phyloP scores from a whole-genome alignment of 768 basidiomycete genomes.

The Melanogaster broomeanus region DNA sequence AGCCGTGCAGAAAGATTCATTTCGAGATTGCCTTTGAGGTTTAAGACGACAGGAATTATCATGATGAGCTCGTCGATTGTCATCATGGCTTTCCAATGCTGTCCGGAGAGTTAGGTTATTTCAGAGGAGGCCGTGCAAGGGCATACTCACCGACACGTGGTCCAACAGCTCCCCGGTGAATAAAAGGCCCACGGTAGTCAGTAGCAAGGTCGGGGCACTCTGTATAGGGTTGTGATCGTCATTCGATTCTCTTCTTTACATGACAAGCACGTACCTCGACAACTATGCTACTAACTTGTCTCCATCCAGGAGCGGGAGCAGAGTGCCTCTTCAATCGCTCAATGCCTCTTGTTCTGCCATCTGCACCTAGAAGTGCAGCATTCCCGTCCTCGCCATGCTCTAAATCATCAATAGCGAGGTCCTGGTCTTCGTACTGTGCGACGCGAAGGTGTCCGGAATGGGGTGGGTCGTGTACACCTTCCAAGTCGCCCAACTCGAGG shows the following conservation, averaged over 20 bases:
- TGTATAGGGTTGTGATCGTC: conserved; percentile 37
- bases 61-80: conserved; percentile 95
- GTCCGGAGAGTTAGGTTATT: conserved; percentile 1
- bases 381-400: conserved; percentile 44
- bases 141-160: conserved; percentile 71
- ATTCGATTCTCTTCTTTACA: not conserved
- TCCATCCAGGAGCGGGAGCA: conserved; percentile 42
- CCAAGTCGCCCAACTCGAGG: conserved; percentile 38
- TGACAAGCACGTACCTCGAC: conserved; percentile 56
- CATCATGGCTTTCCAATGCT: conserved; percentile 90
- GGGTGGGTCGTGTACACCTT: conserved; percentile 26
- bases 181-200: conserved; percentile 81
- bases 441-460: conserved; percentile 15
- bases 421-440: conserved; percentile 33
- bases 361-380: conserved; percentile 45
- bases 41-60: conserved; percentile 91
- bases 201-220: conserved; percentile 85
- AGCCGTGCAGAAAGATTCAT: conserved; percentile 97
- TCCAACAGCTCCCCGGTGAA: conserved; percentile 92
- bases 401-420: conserved; percentile 25
- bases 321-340: conserved; percentile 18
- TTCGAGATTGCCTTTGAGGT: conserved; percentile 97
- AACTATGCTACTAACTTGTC: conserved; percentile 61
- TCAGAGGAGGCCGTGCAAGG: conserved; percentile 5
- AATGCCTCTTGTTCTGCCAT: conserved; percentile 26